Percentiles rank a stretch among this genome's conserved stretches.
Evolutionary conservation across 345 rosid species (phyloP).

Genomic region (Aquilaria malaccensis): DNA sequence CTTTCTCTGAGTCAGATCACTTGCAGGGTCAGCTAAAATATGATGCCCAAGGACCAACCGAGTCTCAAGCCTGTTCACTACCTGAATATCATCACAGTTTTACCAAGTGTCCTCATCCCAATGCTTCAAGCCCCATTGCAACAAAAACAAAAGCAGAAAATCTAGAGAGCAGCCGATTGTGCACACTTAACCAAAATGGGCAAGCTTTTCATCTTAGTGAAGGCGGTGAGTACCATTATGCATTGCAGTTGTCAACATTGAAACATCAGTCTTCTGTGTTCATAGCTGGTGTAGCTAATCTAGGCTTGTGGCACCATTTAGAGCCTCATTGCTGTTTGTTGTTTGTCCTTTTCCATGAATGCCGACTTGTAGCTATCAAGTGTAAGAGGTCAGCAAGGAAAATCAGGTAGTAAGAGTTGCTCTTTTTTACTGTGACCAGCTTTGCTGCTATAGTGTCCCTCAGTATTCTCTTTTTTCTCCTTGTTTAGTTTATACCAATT

Average conservation of each 20-base stretch:
- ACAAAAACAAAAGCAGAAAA: constrained; percentile 30
- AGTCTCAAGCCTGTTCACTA: constrained; percentile 40
- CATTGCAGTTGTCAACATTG: not conserved
- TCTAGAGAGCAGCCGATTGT: constrained; percentile 28
- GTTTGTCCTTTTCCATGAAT: too few species aligned
- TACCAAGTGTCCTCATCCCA: constrained; percentile 18
- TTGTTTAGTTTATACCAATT: too few species aligned
- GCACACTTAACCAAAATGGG: constrained; percentile 28
- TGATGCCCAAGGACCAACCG: constrained; percentile 23
- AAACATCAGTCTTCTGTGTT: not conserved
- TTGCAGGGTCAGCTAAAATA: constrained; percentile 24
- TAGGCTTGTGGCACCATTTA: too few species aligned
- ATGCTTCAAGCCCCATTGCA: constrained; percentile 19
- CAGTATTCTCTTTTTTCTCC: too few species aligned
- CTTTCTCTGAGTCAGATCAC: constrained; percentile 21
- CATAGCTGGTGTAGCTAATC: too few species aligned
- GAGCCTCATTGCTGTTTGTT: too few species aligned
- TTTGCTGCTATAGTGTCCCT: too few species aligned
- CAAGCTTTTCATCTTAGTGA: constrained; percentile 34
- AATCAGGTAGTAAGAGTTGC: too few species aligned
- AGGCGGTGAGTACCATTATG: constrained; percentile 29
- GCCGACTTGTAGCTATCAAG: too few species aligned
- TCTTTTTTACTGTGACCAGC: too few species aligned
- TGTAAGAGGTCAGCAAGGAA: too few species aligned
- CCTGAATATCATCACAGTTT: constrained; percentile 45